These are phyloP conservation scores for Plectosphaerella plurivora DNA, from an alignment of 2,329 filamentous ascomycete species.

Conservation along the genomic window DNA sequence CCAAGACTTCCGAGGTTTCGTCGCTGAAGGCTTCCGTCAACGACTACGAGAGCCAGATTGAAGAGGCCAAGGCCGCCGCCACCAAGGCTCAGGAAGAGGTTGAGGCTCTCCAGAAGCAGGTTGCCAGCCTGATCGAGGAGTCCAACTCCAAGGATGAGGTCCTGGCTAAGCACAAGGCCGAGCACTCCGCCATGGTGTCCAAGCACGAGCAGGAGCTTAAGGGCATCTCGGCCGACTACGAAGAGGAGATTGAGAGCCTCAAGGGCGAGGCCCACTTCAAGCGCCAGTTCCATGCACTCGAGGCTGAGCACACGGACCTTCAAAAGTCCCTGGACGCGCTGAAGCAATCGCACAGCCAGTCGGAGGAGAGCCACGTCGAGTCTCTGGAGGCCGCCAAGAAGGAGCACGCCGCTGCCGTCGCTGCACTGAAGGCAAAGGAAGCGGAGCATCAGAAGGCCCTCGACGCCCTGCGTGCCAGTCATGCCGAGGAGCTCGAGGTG, in stretches of 20 bases:
- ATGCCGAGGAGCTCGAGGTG: constrained; percentile 54
- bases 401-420: constrained; percentile 37
- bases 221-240: constrained; percentile 55
- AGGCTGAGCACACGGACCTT: constrained; percentile 51
- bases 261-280: constrained; percentile 61
- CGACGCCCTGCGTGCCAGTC: constrained; percentile 49
- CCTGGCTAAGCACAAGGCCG: constrained; percentile 46
- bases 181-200: constrained; percentile 32
- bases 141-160: constrained; percentile 42
- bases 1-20: constrained; percentile 32
- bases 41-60: constrained; percentile 41
- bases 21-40: constrained; percentile 34
- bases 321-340: constrained; percentile 26
- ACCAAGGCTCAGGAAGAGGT: constrained; percentile 41
- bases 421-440: constrained; percentile 45
- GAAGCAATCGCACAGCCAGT: constrained; percentile 23
- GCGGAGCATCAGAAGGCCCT: constrained; percentile 49
- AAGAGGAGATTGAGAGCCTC: constrained; percentile 61
- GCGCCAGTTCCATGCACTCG: constrained; percentile 58
- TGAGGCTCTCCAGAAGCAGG: constrained; percentile 42
- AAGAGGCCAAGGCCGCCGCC: constrained; percentile 35
- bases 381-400: constrained; percentile 37
- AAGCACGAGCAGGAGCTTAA: constrained; percentile 56
- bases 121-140: constrained; percentile 42
- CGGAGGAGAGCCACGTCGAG: constrained; percentile 31